These are phyloP conservation scores for Aspergillus jensenii DNA, from an alignment of 2,329 filamentous ascomycete genomes.

Conservation along the genomic window DNA sequence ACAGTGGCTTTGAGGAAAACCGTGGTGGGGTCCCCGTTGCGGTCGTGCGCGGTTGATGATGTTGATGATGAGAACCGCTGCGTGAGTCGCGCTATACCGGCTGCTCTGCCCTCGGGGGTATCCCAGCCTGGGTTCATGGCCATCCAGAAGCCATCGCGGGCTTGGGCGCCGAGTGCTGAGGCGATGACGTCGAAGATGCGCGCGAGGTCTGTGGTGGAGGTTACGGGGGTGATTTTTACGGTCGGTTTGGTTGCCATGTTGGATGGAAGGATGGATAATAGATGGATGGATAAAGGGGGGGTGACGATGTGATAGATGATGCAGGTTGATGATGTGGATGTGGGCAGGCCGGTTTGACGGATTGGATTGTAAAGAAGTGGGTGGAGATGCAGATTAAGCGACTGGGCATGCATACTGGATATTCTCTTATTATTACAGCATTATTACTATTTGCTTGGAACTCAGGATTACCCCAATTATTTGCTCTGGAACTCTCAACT, in stretches of 20 bases:
- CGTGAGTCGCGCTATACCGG: slow-evolving; percentile 39
- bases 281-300: no score
- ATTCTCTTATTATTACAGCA: no score
- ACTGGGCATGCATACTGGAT: no score
- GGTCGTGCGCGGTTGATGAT: slow-evolving; percentile 40
- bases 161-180: slow-evolving; percentile 51
- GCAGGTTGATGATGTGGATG: no score
- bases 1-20: slow-evolving; percentile 57
- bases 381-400: no score
- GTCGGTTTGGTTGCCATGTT: background rate
- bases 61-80: slow-evolving; percentile 38
- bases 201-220: background rate
- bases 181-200: slow-evolving; percentile 13
- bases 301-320: no score
- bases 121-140: slow-evolving; percentile 58
- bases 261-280: no score
- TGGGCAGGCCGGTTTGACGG: no score
- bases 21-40: slow-evolving; percentile 42
- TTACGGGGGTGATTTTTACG: slow-evolving; percentile 17
- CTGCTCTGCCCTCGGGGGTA: slow-evolving; percentile 45
- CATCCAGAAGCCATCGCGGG: slow-evolving; percentile 52
- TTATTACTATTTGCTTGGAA: no score
- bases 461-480: no score
- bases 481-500: no score
- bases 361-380: no score